These are phyloP conservation scores for Hypoxylon fuscum DNA, from an alignment of 495 filamentous ascomycete species.

Conservation along the genomic window DNA sequence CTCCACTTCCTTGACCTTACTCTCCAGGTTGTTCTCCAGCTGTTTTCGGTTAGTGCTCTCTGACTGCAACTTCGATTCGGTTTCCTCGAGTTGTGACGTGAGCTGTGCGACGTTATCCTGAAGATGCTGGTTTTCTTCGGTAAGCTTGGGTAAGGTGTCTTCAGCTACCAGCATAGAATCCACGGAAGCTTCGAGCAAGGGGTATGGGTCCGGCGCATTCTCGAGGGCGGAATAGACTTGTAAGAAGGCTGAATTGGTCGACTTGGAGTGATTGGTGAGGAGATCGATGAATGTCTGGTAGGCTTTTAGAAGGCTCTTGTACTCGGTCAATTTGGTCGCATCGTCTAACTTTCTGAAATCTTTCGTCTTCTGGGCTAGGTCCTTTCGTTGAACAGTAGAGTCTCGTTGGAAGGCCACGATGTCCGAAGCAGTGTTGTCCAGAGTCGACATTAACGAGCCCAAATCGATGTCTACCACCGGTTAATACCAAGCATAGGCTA, in stretches of 20 bases:
- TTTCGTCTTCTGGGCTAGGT: conserved; percentile 97
- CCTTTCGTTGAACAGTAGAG: conserved; percentile 91
- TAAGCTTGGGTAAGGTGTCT: conserved; percentile 89
- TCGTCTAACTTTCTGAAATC: conserved; percentile 97
- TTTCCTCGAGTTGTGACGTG: conserved; percentile 92
- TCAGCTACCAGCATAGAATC: conserved; percentile 91
- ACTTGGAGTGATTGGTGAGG: conserved; percentile 91
- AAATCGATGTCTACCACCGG: conserved; percentile 79
- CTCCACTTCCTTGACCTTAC: conserved; percentile 85
- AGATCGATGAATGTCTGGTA: conserved; percentile 98
- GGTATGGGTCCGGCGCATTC: conserved; percentile 96
- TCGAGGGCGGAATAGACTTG: conserved; percentile 92
- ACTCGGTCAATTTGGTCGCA: conserved; percentile 82
- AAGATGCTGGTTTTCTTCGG: conserved; percentile 83
- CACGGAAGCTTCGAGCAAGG: conserved; percentile 92
- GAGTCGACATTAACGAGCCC: conserved; percentile 80
- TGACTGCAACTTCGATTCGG: conserved; percentile 75
- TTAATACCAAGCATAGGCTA: conserved; percentile 42
- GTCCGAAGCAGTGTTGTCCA: conserved; percentile 92
- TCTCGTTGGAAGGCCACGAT: conserved; percentile 92
- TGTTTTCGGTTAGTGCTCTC: conserved; percentile 76
- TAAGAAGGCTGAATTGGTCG: conserved; percentile 88
- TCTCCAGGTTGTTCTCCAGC: conserved; percentile 79
- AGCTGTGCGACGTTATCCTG: conserved; percentile 80
- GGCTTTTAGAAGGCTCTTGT: conserved; percentile 92